These are phyloP conservation scores for Alternaria panax DNA, from an alignment of 2,329 filamentous ascomycete genomes.

Conservation along the genomic window DNA sequence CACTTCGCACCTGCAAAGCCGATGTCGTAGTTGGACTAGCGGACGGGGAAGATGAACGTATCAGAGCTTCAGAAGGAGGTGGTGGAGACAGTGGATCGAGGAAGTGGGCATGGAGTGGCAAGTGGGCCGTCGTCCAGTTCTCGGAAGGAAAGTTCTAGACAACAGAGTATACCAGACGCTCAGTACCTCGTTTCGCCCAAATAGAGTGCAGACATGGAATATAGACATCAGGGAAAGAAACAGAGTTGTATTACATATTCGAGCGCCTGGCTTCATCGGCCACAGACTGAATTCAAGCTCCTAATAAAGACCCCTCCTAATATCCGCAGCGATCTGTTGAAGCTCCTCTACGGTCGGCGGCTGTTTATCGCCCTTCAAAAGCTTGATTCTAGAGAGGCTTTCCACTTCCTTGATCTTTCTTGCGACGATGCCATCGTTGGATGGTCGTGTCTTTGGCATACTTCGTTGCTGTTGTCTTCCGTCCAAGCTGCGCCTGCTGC, in stretches of 20 bases:
- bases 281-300: background rate
- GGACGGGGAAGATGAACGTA: conserved; percentile 80
- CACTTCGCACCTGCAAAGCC: conserved; percentile 93
- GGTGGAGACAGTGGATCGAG: conserved; percentile 74
- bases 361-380: conserved; percentile 5
- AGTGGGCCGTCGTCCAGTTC: conserved; percentile 94
- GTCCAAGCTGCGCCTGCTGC: background rate
- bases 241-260: background rate
- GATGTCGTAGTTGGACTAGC: conserved; percentile 93
- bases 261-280: background rate
- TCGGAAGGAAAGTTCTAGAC: conserved; percentile 67
- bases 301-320: conserved; percentile 29
- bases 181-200: background rate
- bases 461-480: background rate
- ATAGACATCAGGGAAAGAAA: background rate
- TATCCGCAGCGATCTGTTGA: conserved; percentile 32
- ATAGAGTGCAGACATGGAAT: background rate
- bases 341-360: conserved; percentile 34
- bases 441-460: background rate
- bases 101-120: conserved; percentile 94
- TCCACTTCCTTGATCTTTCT: conserved; percentile 11
- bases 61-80: conserved; percentile 72
- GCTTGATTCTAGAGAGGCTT: background rate
- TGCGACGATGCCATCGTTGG: background rate
- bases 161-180: background rate